These are phyloP conservation scores for Stachybotrys chlorohalonatus DNA, from an alignment of 2,329 filamentous ascomycete genomes.

Conservation along the genomic window DNA sequence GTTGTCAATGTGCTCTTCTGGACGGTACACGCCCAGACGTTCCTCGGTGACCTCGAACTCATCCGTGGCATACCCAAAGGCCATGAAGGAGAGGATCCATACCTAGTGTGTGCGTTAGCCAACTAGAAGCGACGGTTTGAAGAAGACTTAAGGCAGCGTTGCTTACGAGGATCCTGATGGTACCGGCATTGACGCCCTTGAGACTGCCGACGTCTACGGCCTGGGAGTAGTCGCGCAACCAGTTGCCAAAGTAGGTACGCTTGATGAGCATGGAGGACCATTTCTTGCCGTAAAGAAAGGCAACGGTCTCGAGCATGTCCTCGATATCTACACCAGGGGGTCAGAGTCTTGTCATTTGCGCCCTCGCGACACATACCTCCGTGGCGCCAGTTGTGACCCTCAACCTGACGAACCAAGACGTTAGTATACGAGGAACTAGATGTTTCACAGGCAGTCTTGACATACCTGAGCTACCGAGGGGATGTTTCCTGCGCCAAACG, in stretches of 20 bases:
- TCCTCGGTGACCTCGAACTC: constrained; percentile 81
- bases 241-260: constrained; percentile 78
- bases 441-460: background rate
- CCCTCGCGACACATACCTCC: constrained; percentile 34
- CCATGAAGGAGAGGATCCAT: constrained; percentile 74
- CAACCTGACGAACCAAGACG: constrained; percentile 33
- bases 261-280: constrained; percentile 75
- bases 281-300: constrained; percentile 73
- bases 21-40: constrained; percentile 69
- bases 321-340: constrained; percentile 51
- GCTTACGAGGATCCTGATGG: constrained; percentile 61
- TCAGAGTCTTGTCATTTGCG: background rate
- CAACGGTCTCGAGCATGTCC: constrained; percentile 69
- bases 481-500: constrained; percentile 64
- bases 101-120: constrained; percentile 30
- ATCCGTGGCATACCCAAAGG: constrained; percentile 76
- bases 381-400: constrained; percentile 63
- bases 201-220: constrained; percentile 73
- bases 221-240: constrained; percentile 75
- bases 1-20: constrained; percentile 68
- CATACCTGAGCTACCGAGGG: constrained; percentile 49
- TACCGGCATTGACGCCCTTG: constrained; percentile 69
- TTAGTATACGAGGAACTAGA: background rate
- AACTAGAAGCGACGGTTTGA: constrained; percentile 1
- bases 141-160: background rate